A percentile compares a stretch with the other conserved stretches of the same genome.
These are phyloP conservation scores for Aureococcus anophagefferens DNA, from an alignment of 108 stramenopile species.

Conservation along the genomic window DNA sequence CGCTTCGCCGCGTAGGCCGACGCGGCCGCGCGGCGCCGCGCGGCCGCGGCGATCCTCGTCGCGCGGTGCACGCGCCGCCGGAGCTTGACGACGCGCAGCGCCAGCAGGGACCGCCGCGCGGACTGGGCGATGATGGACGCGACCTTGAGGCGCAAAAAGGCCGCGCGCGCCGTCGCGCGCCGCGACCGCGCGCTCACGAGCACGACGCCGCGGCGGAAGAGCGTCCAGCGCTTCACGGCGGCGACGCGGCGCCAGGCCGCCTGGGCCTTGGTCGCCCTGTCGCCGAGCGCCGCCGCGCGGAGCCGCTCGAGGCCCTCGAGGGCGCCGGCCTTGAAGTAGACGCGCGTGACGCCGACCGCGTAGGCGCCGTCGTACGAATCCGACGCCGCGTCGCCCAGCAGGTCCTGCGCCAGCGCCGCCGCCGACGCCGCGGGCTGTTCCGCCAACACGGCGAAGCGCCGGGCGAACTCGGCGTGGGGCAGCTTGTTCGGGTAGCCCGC, in stretches of 20 bases:
- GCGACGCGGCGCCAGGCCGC: not conserved
- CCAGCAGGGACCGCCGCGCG: not conserved
- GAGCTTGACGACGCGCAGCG: not conserved
- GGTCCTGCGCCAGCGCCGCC: not conserved
- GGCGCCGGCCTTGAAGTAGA: constrained; percentile 69
- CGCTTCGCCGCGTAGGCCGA: not conserved
- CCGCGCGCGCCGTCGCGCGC: not conserved
- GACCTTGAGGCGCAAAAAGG: not conserved
- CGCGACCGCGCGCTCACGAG: no score
- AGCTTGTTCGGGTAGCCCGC: constrained; percentile 84
- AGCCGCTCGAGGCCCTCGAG: constrained; percentile 59
- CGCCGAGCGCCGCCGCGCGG: constrained; percentile 32
- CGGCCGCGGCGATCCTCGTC: not conserved
- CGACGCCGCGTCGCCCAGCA: not conserved
- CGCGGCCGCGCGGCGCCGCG: not conserved
- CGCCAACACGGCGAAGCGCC: constrained; percentile 43
- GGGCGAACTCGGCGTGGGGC: constrained; percentile 50
- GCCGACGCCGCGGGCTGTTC: not conserved
- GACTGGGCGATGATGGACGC: not conserved
- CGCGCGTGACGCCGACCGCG: constrained; percentile 69
- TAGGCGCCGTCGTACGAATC: constrained; percentile 22
- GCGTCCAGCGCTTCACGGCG: not conserved
- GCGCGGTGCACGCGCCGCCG: not conserved
- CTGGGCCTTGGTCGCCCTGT: not conserved
- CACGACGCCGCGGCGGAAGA: no score